Base-by-base conservation (phyloP, 2,329 filamentous ascomycete genomes). In the Didymella pomorum region DNA sequence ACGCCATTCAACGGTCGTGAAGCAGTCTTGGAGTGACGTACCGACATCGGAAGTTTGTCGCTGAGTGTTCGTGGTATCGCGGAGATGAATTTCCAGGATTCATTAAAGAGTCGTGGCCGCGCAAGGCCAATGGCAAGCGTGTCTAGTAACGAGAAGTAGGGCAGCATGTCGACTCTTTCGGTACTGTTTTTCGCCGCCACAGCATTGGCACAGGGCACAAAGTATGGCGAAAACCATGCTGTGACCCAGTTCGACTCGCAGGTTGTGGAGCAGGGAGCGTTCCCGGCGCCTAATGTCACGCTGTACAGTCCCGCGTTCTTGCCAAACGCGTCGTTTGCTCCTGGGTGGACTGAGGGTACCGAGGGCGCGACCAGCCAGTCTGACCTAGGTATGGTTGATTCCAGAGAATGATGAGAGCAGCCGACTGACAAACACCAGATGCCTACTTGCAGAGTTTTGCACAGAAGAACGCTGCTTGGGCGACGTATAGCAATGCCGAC, bases 171-270 rank as follows among this genome's bases (percentile, higher is more conserved):
- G 29, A 41, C 52, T 5, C 14, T 62, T 49, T 51, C 51, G 45
- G 28, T 46, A 41, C 44, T 62, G 18, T 16, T 66, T 26, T 66
- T 67, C 29, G 59, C 65, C 14, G 60, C 58, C 8, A 52, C 60
- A 10, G 62, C 60, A 16, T 29, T 63, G 18, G 66, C 67, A 12
- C 69, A 71, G 53, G 57, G 57, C 49, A 54, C 68, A 12, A 59
- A 67, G 44, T 76, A 76, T 64, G 73, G 74, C 45, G 62, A 73
- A 28, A 76, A 76, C 43, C 68, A 71, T 55, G 68, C 70, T 25
- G 37, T 46, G 5, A 61, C 71, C 4, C 63, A 63, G 11, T 58
- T 64, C n/a, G 72, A 77, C 57, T 65, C 69, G 60, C 63, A 72
- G 26, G 53, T 72, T 14, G 64, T 73, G n/a, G 72, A 77, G 53